Evolutionary conservation across 2,329 filamentous ascomycete species (phyloP), one percentile per base, ranked within the genome.

Genomic region (Stachybotrys elegans): DNA sequence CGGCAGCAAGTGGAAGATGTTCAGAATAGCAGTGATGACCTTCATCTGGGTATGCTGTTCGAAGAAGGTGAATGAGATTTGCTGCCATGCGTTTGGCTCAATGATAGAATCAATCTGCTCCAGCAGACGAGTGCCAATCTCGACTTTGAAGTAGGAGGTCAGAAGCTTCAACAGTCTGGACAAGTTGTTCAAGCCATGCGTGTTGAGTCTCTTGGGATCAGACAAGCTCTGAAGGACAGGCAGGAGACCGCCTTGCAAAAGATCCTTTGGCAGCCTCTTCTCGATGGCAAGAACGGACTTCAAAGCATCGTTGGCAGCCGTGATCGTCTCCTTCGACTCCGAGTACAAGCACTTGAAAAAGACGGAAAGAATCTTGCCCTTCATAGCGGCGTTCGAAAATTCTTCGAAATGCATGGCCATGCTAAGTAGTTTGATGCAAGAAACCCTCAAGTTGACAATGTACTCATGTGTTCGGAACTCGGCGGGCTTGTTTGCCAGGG

Each of bases 311-410:
- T 96, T 95, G 6, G 94, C 93, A 5, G 93, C 92, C 46, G 93
- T 88, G 43, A 96, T 94, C 3, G 95, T 95, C 32, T 91, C 88
- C 38, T 86, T 84, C 4, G 91, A 94, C 58, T 94, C 90, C 0
- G 89, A 92, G 63, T 98, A 98, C 1, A 98, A 73, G 29, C 88
- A 94, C 60, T 96, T 97, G 77, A 99, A 99, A 69, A 98, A 98
- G 2, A 97, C 90, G 0, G 88, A 83, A 16, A 98, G 91, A 39
- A 97, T 95, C 58, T 81, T 82, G 2, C 71, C 76, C 42, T 83
- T 72, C 0, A 79, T 83, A 1, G 78, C 58, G 2, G 79, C 83
- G 43, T 88, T 89, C 48, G 84, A 84, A 61, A 96, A 97, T 25
- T 96, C 92, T 5, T 92, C 87, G 59, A 95, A 93, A 35, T 83